Base-by-base conservation (phyloP, 2,329 filamentous ascomycete genomes). In the Microsporum audouinii region DNA sequence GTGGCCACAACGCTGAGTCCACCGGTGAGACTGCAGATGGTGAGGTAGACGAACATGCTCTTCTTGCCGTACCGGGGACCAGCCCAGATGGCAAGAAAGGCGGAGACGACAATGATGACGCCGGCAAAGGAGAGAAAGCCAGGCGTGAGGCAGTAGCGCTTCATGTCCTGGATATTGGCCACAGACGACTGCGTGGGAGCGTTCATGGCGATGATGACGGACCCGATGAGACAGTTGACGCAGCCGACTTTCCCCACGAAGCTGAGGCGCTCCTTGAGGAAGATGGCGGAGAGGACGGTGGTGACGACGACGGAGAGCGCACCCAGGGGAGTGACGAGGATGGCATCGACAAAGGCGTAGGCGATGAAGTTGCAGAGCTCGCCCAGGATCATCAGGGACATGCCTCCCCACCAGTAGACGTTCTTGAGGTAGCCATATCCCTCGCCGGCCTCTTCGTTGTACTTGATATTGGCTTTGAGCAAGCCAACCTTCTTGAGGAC, bases 401-500 rank as follows among this genome's bases (percentile, higher is more conserved):
- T 97, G 68, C 94, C 94, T 1, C 79, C 75, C 94, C 94, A 99
- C 94, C 94, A 99, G 78, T 83, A 96, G 23, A 80, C 80, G 70
- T 97, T 97, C 78, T 95, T 96, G 68, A 99, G 84, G 73, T 97
- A 99, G 64, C 92, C 91, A 73, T 97, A 97, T 61, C 94, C 94
- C 75, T 97, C 92, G 63, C 94, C 94, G 0, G 94, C 91, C 66
- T 89, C 89, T 76, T 97, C 91, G 64, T 95, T 88, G 79, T 97
- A 97, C 74, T 97, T 97, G 68, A 89, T 85, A 75, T 97, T 99
- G 58, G 94, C 92, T 72, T 85, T 91, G 64, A 99, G 80, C 67
- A 99, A 77, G 3, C 94, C 94, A 63, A 89, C 81, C 77, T 99
- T 99, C 77, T 97, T 97, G 70, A 99, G 77, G 33, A 97, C 91